Evolutionary conservation across 805 yeast species (phyloP).

Genomic region (Monosporozyma aerobia): DNA sequence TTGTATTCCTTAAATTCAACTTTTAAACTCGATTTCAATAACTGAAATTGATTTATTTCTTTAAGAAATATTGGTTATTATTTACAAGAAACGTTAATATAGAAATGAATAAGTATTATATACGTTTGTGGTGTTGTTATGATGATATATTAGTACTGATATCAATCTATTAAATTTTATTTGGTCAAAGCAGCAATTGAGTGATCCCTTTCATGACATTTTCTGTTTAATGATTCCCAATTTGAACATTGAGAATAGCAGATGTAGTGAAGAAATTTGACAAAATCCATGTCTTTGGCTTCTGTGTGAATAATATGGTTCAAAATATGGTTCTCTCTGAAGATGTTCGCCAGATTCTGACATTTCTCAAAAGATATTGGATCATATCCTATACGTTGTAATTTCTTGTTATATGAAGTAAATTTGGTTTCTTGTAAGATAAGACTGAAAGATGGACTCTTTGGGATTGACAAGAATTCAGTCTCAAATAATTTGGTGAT

Average conservation of each 20-base stretch:
- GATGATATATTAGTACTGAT: neutral
- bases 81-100: neutral
- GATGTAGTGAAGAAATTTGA: neutral
- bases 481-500: slow-evolving; percentile 60
- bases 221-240: neutral
- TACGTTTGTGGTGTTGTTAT: neutral
- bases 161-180: neutral
- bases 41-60: neutral
- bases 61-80: neutral
- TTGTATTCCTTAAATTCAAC: neutral
- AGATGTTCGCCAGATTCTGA: slow-evolving; percentile 44
- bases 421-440: slow-evolving; percentile 78
- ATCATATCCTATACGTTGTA: slow-evolving; percentile 46
- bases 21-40: neutral
- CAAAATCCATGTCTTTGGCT: slow-evolving; percentile 68
- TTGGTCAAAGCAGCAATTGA: neutral
- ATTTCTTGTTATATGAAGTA: slow-evolving; percentile 59
- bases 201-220: neutral
- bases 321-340: slow-evolving; percentile 60
- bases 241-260: neutral
- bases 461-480: slow-evolving; percentile 57
- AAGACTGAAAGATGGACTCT: slow-evolving; percentile 86
- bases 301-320: slow-evolving; percentile 68
- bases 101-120: neutral
- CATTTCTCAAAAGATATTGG: slow-evolving; percentile 56